A percentile compares a stretch with the other conserved stretches of the same genome.
Conservation (phyloP, 2,329 filamentous ascomycete genomes). For the Mycosphaerella sp. region DNA sequence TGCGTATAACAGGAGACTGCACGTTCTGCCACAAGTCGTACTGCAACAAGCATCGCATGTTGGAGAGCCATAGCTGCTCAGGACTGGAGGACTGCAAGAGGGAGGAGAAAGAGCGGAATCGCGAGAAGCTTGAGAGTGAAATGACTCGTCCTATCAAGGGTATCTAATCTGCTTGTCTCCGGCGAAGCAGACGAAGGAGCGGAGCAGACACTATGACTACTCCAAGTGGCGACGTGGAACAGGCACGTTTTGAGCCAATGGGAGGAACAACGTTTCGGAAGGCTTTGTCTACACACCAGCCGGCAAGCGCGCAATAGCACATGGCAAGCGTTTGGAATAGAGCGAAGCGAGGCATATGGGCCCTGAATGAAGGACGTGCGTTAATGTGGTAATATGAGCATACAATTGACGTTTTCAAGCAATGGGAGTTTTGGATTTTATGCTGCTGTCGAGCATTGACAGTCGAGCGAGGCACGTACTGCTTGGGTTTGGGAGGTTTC, state of each 20-base stretch:
- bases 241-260: neutral
- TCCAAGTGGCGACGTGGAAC: neutral
- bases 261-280: neutral
- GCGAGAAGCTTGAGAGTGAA: conserved; percentile 85
- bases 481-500: neutral
- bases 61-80: conserved; percentile 90
- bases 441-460: neutral
- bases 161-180: conserved; percentile 47
- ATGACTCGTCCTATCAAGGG: conserved; percentile 91
- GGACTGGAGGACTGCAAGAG: conserved; percentile 97
- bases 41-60: conserved; percentile 87
- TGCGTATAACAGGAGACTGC: conserved; percentile 94
- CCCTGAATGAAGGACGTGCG: neutral
- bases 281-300: neutral
- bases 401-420: neutral
- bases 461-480: neutral
- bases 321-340: neutral
- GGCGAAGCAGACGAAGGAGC: neutral
- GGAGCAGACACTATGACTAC: too few relatives aligned
- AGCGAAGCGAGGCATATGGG: neutral
- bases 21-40: conserved; percentile 90
- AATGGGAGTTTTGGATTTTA: neutral
- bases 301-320: neutral
- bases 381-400: neutral
- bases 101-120: conserved; percentile 90